Base-by-base conservation (phyloP, 2,329 filamentous ascomycete species). In the Diaporthe sp. region DNA sequence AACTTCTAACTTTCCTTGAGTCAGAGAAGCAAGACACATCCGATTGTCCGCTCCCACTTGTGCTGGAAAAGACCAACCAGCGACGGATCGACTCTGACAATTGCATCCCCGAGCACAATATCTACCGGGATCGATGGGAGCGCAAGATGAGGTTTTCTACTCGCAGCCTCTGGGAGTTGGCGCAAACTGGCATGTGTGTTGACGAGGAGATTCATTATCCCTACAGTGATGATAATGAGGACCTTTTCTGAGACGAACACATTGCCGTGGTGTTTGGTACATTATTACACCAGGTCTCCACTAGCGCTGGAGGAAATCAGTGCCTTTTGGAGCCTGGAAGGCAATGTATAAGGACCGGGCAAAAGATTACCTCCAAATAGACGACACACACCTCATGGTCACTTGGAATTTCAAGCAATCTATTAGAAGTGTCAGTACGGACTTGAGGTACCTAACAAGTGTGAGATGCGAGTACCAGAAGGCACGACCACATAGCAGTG, bases 81-180 rank as follows among this genome's bases (percentile, higher is more conserved):
- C 67, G 65, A n/a, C 65, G 67, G 13, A 22, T 71, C 4, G n/a
- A 71, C 17, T 8, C 42, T 9, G 67, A 71, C 12, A 71, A 42
- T 17, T 55, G 34, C n/a, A 71, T 71, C 13, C 67, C 67, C 1
- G 67, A 71, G 20, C 47, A 57, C 37, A 71, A 58, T 31, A 47
- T 71, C 10, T 71, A 57, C 20, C 31, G 68, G 37, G 68, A 71
- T n/a, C 51, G 39, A 12, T 71, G 68, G 51, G 68, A 71, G 28
- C 68, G 68, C 39, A 58, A 44, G 25, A 71, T 71, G 61, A 15
- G 17, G 10, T 67, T 51, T 13, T 0, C 17, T 13, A 1, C 2
- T n/a, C 44, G 61, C 47, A 15, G 6, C 8, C 2, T 0, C 12
- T 67, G 44, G 25, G 61, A 34, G 3, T n/a, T 49, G 1, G 17